Evolutionary conservation across 805 yeast species (phyloP).

Genomic region (Suhomyces prunicola): DNA sequence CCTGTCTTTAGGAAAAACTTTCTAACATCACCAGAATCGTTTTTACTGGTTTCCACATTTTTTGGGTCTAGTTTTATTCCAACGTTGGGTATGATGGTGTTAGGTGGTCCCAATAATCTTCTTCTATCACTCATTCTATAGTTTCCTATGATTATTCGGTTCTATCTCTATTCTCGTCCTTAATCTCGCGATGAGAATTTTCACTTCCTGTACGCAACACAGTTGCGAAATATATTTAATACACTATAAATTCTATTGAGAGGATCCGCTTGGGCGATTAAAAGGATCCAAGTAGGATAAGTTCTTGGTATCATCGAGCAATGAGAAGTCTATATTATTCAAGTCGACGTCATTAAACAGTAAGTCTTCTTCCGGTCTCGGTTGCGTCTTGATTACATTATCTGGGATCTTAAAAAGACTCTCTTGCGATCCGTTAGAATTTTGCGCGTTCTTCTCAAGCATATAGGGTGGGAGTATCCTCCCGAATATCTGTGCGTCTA

Average conservation of each 20-base stretch:
- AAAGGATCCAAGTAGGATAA: slow-evolving; percentile 27
- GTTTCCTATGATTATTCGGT: background rate
- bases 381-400: background rate
- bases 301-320: slow-evolving; percentile 15
- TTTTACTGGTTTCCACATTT: background rate
- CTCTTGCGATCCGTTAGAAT: background rate
- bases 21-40: slow-evolving; percentile 23
- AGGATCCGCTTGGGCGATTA: slow-evolving; percentile 6
- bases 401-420: background rate
- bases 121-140: slow-evolving; percentile 58
- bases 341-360: slow-evolving; percentile 12
- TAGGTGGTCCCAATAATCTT: slow-evolving; percentile 79
- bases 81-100: slow-evolving; percentile 43
- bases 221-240: background rate
- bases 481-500: slow-evolving; percentile 85
- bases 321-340: slow-evolving; percentile 17
- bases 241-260: slow-evolving; percentile 1
- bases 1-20: slow-evolving; percentile 61
- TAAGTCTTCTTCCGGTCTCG: background rate
- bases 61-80: slow-evolving; percentile 12
- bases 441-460: slow-evolving; percentile 39
- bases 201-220: slow-evolving; percentile 1
- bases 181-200: slow-evolving; percentile 5
- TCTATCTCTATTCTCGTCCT: background rate
- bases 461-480: slow-evolving; percentile 80